Conservation (phyloP, 345 rosid species). For the Carallia pectinifolia region DNA sequence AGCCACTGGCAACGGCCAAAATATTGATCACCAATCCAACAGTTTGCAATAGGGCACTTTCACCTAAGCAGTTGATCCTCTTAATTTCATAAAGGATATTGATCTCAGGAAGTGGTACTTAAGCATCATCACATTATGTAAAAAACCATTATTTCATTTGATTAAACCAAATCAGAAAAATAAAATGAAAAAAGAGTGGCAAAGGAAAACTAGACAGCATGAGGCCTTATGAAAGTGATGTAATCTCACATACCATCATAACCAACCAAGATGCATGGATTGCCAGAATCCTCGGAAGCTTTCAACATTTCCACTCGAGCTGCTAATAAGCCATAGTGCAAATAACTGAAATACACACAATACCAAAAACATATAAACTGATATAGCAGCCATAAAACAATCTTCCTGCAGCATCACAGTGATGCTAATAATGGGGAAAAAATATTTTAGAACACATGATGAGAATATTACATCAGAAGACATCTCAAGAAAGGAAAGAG, state of each 20-base stretch:
- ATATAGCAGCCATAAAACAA: background rate
- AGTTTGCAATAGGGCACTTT: too few species aligned
- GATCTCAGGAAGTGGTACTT: too few species aligned
- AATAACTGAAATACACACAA: conserved; percentile 52
- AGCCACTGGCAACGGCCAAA: too few species aligned
- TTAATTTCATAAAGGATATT: too few species aligned
- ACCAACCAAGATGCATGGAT: conserved; percentile 72
- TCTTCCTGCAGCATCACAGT: too few species aligned
- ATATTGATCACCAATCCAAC: too few species aligned
- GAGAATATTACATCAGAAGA: background rate
- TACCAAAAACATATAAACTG: conserved; percentile 3
- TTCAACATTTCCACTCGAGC: conserved; percentile 84
- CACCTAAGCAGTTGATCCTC: too few species aligned
- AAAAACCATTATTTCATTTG: background rate
- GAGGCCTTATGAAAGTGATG: conserved; percentile 1
- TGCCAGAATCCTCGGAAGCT: conserved; percentile 49
- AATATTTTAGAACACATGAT: background rate
- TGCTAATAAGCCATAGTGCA: conserved; percentile 83
- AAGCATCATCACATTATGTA: background rate
- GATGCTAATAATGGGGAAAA: too few species aligned
- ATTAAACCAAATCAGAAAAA: background rate
- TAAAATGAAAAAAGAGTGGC: background rate
- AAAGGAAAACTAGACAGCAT: background rate
- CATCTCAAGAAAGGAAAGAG: background rate
- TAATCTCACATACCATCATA: conserved; percentile 52